Evolutionary conservation across 2,329 filamentous ascomycete genomes (phyloP).

Genomic region (Aplosporella prunicola): DNA sequence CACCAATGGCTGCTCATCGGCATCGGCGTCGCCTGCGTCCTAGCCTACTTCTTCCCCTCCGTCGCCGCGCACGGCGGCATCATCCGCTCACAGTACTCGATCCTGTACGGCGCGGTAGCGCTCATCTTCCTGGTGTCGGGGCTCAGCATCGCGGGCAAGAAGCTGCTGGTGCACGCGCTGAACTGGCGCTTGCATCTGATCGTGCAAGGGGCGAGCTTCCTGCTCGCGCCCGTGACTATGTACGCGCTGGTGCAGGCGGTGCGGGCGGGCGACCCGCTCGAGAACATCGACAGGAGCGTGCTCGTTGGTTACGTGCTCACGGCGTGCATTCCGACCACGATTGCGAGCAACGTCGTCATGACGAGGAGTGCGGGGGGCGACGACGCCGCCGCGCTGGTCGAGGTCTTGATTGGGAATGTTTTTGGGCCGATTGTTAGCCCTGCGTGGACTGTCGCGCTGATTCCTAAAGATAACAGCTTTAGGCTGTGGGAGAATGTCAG

Average conservation of each 20-base stretch:
- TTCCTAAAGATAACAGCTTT: conserved; percentile 3
- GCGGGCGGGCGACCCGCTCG: conserved; percentile 2
- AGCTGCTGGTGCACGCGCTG: conserved; percentile 7
- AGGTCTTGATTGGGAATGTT: conserved; percentile 10
- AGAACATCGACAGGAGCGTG: conserved; percentile 5
- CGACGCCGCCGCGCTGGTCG: conserved; percentile 9
- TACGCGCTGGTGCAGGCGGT: conserved; percentile 6
- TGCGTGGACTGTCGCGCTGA: conserved; percentile 8
- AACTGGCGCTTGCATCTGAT: conserved; percentile 10
- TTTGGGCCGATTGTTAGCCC: conserved; percentile 6
- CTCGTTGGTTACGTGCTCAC: conserved; percentile 9
- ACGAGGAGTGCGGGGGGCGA: conserved; percentile 8
- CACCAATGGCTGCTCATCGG: conserved; percentile 10
- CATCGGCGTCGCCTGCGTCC: conserved; percentile 6
- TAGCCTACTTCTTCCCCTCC: conserved; percentile 8
- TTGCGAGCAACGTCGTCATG: conserved; percentile 10
- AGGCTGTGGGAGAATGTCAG: conserved; percentile 3
- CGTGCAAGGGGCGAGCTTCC: conserved; percentile 8
- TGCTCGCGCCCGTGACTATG: conserved; percentile 6
- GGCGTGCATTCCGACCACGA: conserved; percentile 10
- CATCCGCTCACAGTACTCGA: conserved; percentile 10
- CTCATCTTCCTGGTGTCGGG: conserved; percentile 10
- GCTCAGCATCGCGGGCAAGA: conserved; percentile 2
- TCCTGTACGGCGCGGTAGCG: conserved; percentile 11
- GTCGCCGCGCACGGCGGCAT: conserved; percentile 9